These are phyloP conservation scores for Dactylonectria macrodidyma DNA, from an alignment of 2,329 filamentous ascomycete species.

Conservation along the genomic window DNA sequence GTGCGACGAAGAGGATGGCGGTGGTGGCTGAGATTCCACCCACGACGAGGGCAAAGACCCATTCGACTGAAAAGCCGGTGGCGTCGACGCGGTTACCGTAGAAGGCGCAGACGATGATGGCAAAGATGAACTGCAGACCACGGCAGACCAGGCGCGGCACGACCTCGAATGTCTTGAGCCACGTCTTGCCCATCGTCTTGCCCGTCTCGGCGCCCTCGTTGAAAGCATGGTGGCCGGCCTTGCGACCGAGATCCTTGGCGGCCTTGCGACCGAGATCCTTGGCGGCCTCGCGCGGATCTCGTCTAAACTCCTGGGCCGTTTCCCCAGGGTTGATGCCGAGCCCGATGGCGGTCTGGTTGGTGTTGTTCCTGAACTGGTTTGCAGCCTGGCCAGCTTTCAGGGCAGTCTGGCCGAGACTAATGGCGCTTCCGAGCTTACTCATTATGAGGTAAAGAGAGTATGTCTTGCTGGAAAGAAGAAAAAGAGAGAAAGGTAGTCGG, in stretches of 20 bases:
- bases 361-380: constrained; percentile 35
- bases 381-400: too few relatives aligned
- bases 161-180: constrained; percentile 62
- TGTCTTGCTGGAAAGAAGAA: too few relatives aligned
- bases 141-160: constrained; percentile 69
- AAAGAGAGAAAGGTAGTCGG: neutral
- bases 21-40: constrained; percentile 69
- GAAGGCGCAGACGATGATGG: constrained; percentile 77
- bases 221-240: constrained; percentile 52
- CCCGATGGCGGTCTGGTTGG: constrained; percentile 53
- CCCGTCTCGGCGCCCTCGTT: constrained; percentile 54
- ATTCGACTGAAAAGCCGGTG: constrained; percentile 66
- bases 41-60: constrained; percentile 75
- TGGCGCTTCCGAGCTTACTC: constrained; percentile 48
- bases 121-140: constrained; percentile 79
- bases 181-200: constrained; percentile 61
- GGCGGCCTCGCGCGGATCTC: constrained; percentile 45
- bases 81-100: constrained; percentile 72
- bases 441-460: constrained; percentile 36
- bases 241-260: constrained; percentile 54
- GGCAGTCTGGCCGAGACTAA: constrained; percentile 54
- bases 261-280: constrained; percentile 53
- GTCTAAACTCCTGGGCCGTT: constrained; percentile 47
- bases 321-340: constrained; percentile 49
- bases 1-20: constrained; percentile 58